These are phyloP conservation scores for Cetraspora pellucida DNA, from an alignment of 192 early-diverging fungal species.

Conservation along the genomic window DNA sequence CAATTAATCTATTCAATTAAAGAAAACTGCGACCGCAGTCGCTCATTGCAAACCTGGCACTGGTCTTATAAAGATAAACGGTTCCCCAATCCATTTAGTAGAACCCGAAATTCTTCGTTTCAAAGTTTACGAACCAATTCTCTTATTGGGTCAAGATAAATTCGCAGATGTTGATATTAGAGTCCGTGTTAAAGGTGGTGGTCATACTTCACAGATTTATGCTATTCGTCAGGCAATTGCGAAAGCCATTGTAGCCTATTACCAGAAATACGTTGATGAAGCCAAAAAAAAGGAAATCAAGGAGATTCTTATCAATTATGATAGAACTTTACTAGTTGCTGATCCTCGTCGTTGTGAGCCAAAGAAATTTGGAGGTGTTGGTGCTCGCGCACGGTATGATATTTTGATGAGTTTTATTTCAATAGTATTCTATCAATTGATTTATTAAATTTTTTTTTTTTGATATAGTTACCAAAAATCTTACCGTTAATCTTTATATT, in stretches of 20 bases:
- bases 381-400: slow-evolving; percentile 91
- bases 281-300: slow-evolving; percentile 99
- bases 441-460: background rate
- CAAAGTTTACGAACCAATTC: slow-evolving; percentile 99
- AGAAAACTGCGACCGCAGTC: slow-evolving; percentile 99
- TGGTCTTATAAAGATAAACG: slow-evolving; percentile 98
- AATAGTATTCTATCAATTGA: background rate
- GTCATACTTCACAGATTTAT: slow-evolving; percentile 96
- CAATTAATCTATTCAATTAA: slow-evolving; percentile 3
- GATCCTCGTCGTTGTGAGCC: slow-evolving; percentile 99
- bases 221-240: slow-evolving; percentile 98
- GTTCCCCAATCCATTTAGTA: slow-evolving; percentile 91
- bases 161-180: slow-evolving; percentile 97
- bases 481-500: slow-evolving; percentile 59
- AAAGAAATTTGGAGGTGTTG: slow-evolving; percentile 99
- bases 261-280: slow-evolving; percentile 99
- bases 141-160: slow-evolving; percentile 93
- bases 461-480: slow-evolving; percentile 74
- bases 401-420: slow-evolving; percentile 21
- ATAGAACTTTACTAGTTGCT: slow-evolving; percentile 97
- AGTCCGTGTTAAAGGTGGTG: slow-evolving; percentile 96
- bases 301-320: slow-evolving; percentile 80
- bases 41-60: slow-evolving; percentile 98
- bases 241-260: slow-evolving; percentile 98
- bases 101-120: slow-evolving; percentile 96